phyloP scores from a whole-genome alignment of 2,329 filamentous ascomycete genomes.

The Bipolaris sorokiniana region DNA sequence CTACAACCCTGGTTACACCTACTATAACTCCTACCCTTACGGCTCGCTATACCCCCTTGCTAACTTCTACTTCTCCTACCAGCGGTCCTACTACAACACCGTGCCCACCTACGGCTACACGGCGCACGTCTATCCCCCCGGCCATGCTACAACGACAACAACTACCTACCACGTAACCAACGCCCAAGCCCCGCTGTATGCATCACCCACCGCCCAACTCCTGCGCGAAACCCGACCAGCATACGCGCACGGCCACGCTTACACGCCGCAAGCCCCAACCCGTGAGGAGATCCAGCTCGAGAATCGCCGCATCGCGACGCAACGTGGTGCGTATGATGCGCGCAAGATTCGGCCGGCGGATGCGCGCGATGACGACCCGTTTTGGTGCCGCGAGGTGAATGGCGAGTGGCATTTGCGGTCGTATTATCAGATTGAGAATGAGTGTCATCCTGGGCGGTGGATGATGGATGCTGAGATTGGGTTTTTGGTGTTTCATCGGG shows the following conservation, averaged over 20 bases:
- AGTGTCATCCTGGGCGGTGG: constrained; percentile 48
- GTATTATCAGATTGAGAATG: constrained; percentile 49
- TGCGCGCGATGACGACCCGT: constrained; percentile 41
- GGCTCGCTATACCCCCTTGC: constrained; percentile 42
- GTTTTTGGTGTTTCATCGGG: constrained; percentile 43
- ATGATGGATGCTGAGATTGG: constrained; percentile 43
- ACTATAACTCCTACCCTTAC: constrained; percentile 34
- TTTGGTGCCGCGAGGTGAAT: constrained; percentile 48
- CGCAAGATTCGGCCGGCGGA: constrained; percentile 42
- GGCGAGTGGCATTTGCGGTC: constrained; percentile 46
- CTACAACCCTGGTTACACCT: constrained; percentile 30
- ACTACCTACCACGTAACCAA: constrained; percentile 39
- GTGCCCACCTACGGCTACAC: constrained; percentile 30
- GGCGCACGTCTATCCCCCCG: constrained; percentile 35
- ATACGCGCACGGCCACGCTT: constrained; percentile 16
- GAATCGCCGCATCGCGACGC: constrained; percentile 39
- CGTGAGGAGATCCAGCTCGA: constrained; percentile 40
- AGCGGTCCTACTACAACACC: constrained; percentile 41
- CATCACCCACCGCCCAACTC: constrained; percentile 5
- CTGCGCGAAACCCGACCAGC: constrained; percentile 23
- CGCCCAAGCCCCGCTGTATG: constrained; percentile 18
- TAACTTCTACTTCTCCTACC: constrained; percentile 45
- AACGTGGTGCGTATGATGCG: constrained; percentile 41
- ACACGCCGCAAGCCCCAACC: constrained; percentile 10
- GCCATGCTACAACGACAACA: constrained; percentile 24